Evolutionary conservation across 1,139 yeast species (phyloP), one percentile per base, ranked within the genome.

Genomic region (Meyerozyma guilliermondii): DNA sequence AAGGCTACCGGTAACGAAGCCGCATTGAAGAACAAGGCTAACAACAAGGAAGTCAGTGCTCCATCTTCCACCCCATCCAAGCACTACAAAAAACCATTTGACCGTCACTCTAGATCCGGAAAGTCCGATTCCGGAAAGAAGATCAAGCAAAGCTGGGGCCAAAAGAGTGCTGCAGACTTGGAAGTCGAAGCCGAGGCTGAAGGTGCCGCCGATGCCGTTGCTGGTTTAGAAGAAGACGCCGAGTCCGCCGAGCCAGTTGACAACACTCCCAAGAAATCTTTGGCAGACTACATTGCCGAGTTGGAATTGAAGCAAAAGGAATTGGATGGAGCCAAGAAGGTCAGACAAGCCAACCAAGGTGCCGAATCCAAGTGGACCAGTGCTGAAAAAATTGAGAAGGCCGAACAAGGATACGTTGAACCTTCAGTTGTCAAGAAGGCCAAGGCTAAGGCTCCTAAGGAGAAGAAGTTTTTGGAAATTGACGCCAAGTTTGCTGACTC

Each of bases 1-100:
- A 77, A 77, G 66, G 71, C 81, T 46, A 68, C 83, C 55, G 96
- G 95, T 66, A 91, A 88, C 76, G 96, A 89, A 63, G 96, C 88
- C 59, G 96, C 95, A 51, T 71, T 83, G 68, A 85, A 78, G 71
- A 81, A 75, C 79, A 83, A 80, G 76, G 60, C 68, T 62, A 80
- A 82, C 75, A 91, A 91, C 91, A 81, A 70, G 64, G 66, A 76
- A 46, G 78, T 78, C 53, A 73, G 80, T 51, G 83, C 76, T 48
- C 82, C 87, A 63, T 68, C 77, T 39, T 49, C 73, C 38, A 71
- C 78, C 46, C 66, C 74, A 39, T 54, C 76, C 50, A 74, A 76
- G 58, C 85, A 78, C 73, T 68, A 74, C 63, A 82, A 80, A 73
- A 78, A 72, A 63, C 80, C 82, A 62, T 61, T 71, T 53, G 94